Evolutionary conservation across 768 basidiomycete genomes (phyloP).

Genomic region (Mycena epipterygia): DNA sequence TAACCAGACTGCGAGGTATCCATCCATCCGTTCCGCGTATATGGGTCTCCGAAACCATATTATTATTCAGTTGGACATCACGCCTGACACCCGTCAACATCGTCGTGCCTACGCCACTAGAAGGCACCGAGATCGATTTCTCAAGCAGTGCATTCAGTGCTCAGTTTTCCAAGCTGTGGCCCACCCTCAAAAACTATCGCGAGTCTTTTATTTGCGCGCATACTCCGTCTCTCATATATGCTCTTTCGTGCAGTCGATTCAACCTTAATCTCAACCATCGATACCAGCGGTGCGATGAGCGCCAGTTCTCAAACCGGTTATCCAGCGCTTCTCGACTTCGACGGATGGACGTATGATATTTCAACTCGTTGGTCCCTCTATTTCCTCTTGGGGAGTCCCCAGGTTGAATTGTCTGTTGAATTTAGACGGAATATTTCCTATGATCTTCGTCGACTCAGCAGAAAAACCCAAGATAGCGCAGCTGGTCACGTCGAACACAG

Average conservation of each 20-base stretch:
- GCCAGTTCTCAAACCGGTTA: not conserved
- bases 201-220: not conserved
- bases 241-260: not conserved
- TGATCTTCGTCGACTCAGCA: not conserved
- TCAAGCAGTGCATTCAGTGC: not conserved
- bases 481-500: not conserved
- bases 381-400: no score
- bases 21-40: not conserved
- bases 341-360: not conserved
- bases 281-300: not conserved
- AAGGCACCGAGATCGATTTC: not conserved
- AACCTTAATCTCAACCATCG: not conserved
- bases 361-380: slow-evolving; percentile 5
- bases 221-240: not conserved
- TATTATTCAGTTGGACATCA: slow-evolving; percentile 1
- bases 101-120: not conserved
- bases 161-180: not conserved
- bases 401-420: not conserved
- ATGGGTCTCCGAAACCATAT: not conserved
- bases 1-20: slow-evolving; percentile 5
- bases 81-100: slow-evolving; percentile 5
- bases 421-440: slow-evolving; percentile 4
- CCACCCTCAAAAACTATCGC: not conserved
- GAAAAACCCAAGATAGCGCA: not conserved
- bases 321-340: not conserved